These are phyloP conservation scores for Geranomyces michiganensis DNA, from an alignment of 192 early-diverging fungal genomes.

Conservation along the genomic window DNA sequence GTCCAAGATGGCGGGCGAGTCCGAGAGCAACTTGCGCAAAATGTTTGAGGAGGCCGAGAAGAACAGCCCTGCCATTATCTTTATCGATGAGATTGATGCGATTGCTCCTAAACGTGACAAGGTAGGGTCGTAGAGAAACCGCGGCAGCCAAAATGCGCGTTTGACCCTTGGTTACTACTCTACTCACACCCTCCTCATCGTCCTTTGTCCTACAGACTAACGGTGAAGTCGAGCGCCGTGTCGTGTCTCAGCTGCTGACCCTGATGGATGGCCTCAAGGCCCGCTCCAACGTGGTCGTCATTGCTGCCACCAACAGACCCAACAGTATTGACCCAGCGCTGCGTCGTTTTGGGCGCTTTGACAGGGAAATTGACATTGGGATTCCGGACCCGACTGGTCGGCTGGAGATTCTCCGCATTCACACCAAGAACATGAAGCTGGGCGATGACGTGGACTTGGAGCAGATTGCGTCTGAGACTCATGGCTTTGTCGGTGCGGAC, in stretches of 20 bases:
- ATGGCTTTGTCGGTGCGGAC: slow-evolving; percentile 97
- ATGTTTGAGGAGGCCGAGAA: slow-evolving; percentile 99
- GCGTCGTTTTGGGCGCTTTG: slow-evolving; percentile 98
- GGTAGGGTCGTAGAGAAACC: slow-evolving; percentile 24
- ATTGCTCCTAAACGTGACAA: slow-evolving; percentile 99
- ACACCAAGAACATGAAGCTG: slow-evolving; percentile 99
- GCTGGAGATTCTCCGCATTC: slow-evolving; percentile 96
- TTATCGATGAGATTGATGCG: slow-evolving; percentile 99
- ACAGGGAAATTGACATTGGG: slow-evolving; percentile 98
- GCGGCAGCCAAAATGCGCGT: too few species aligned
- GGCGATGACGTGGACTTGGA: slow-evolving; percentile 97
- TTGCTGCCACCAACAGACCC: slow-evolving; percentile 98
- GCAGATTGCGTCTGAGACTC: slow-evolving; percentile 95
- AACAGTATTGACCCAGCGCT: slow-evolving; percentile 98
- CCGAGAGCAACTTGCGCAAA: slow-evolving; percentile 96
- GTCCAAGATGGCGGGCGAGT: slow-evolving; percentile 99
- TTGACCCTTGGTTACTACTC: too few species aligned
- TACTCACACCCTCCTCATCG: too few species aligned
- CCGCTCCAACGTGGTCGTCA: slow-evolving; percentile 96
- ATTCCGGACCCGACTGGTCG: slow-evolving; percentile 98
- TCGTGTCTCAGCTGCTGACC: slow-evolving; percentile 97
- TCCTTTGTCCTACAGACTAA: slow-evolving; percentile 63
- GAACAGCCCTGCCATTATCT: slow-evolving; percentile 96
- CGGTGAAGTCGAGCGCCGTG: slow-evolving; percentile 97
- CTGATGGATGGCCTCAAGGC: slow-evolving; percentile 98